Evolutionary conservation across 176 grass and related monocot genomes (phyloP).

Genomic region (Rhipidocladum racemiflorum): DNA sequence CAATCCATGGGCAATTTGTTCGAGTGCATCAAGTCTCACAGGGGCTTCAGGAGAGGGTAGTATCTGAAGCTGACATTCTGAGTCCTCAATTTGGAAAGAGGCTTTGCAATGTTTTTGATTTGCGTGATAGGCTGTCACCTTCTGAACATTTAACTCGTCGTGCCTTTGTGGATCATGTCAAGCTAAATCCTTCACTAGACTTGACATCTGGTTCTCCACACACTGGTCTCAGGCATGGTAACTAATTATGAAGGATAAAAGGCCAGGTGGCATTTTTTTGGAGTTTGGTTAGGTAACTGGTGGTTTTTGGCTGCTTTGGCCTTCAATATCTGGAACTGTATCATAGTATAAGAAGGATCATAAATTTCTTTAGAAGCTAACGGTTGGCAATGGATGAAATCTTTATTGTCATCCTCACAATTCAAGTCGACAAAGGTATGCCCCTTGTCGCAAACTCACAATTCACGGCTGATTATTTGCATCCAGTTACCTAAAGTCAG

Average conservation of each 20-base stretch:
- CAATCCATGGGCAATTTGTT: slow-evolving; percentile 31
- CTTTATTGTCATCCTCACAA: slow-evolving; percentile 27
- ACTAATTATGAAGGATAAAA: slow-evolving; percentile 35
- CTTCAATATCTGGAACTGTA: slow-evolving; percentile 40
- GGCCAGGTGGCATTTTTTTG: slow-evolving; percentile 31
- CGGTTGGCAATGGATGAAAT: slow-evolving; percentile 37
- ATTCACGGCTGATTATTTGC: background rate
- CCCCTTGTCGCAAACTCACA: background rate
- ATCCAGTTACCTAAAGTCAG: slow-evolving; percentile 11
- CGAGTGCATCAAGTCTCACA: slow-evolving; percentile 63
- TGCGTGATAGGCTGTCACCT: slow-evolving; percentile 60
- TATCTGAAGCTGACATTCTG: slow-evolving; percentile 76
- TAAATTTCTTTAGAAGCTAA: slow-evolving; percentile 41
- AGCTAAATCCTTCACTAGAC: slow-evolving; percentile 64
- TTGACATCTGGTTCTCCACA: slow-evolving; percentile 50
- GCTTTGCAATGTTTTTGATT: slow-evolving; percentile 72
- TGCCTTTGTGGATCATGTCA: slow-evolving; percentile 52
- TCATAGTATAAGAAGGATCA: slow-evolving; percentile 48
- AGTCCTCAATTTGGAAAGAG: slow-evolving; percentile 76
- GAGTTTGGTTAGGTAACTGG: slow-evolving; percentile 20
- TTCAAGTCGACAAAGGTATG: slow-evolving; percentile 44
- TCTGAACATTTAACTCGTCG: slow-evolving; percentile 55
- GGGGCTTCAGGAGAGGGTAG: slow-evolving; percentile 53
- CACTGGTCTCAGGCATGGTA: slow-evolving; percentile 38
- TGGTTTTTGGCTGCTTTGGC: slow-evolving; percentile 42